Evolutionary conservation across 352 stramenopile species (phyloP), one percentile per base, ranked within the genome.

Genomic region (Globisporangium barbulae): DNA sequence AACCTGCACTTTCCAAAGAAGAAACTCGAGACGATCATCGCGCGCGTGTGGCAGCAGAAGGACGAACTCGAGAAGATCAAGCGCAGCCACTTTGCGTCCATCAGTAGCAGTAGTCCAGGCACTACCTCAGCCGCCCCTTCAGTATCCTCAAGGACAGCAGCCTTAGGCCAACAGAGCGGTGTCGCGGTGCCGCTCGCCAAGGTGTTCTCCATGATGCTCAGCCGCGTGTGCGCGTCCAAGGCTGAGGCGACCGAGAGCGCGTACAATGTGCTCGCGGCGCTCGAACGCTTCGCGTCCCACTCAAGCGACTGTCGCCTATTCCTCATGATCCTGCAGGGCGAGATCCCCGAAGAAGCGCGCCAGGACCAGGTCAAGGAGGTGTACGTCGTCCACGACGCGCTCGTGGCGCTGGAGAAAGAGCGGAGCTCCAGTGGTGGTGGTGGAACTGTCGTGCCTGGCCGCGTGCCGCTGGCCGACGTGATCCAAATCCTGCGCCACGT

Each of bases 261-360:
- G 7, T 93, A 93, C 75, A 93, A 90, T 56, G 62, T 85, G 3
- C 17, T 87, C 1, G 50, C 60, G 28, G 71, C 72, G 3, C 68
- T 93, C 9, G 70, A 84, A 25, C 74, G 69, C 10, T 90, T 81
- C 33, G 64, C 64, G 0, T 8, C 48, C 0, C 61, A 68, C 2
- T 85, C 76, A 2, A 88, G 74, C 52, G 70, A 80, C 22, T 90
- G 81, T 41, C 71, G 75, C 0, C 56, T 90, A 1, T 90, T 93
- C 41, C 68, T 78, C 2, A 61, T 88, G 56, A 68, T 88, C 1
- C 65, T 87, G 25, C 69, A 64, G 0, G 68, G 76, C 12, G 64
- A 89, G 58, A 41, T 88, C 0, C 74, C 81, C 0, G 70, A 86
- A 15, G 76, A 89, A 1, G 66, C 74, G 0, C 81, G 79, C 0